Base-by-base conservation (phyloP, 208 protist species). In the Leptomonas seymouri region DNA sequence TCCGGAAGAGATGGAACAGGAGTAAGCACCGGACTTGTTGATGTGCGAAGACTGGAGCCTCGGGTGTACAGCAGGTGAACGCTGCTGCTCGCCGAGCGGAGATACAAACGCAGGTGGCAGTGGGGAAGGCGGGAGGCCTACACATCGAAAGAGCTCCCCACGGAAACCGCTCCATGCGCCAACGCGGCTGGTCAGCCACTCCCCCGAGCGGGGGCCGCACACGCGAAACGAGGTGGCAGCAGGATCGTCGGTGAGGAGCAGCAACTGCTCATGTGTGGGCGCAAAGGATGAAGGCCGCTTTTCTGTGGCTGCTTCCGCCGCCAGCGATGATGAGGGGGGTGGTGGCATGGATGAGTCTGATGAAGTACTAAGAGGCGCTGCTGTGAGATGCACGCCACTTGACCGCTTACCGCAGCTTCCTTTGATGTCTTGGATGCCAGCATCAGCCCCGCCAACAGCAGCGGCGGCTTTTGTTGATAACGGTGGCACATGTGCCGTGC, bases 91-190 rank as follows among this genome's bases (percentile, higher is more conserved):
- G 62, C 0, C 15, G 58, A 39, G 7, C 18, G 25, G 2, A 28
- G 5, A 12, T 9, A 9, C 9, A 3, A 39, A 39, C 34, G 34
- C 34, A 36, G 39, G 16, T 1, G 12, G 9, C 23, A 28, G 59
- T 12, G 71, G 63, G 0, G 64, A 48, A 4, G 62, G 54, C 12
- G 71, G 36, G 25, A 15, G 46, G 28, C 63, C 64, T 5, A 77
- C 64, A 23, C 71, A 77, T 48, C 64, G 44, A 41, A 62, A 71
- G 23, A 77, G 64, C 50, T 77, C 64, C 8, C 71, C 71, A 28
- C 71, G 63, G 41, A 77, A 77, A 42, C 71, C 71, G 42, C 71
- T 42, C 71, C 71, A 77, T 30, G 50, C 48, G 4, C 71, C 64
- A 41, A 36, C 39, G 28, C 63, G 31, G 46, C 54, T 44, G 0